These are phyloP conservation scores for Coriolopsis trogii DNA, from an alignment of 1,284 basidiomycete species.

Conservation along the genomic window DNA sequence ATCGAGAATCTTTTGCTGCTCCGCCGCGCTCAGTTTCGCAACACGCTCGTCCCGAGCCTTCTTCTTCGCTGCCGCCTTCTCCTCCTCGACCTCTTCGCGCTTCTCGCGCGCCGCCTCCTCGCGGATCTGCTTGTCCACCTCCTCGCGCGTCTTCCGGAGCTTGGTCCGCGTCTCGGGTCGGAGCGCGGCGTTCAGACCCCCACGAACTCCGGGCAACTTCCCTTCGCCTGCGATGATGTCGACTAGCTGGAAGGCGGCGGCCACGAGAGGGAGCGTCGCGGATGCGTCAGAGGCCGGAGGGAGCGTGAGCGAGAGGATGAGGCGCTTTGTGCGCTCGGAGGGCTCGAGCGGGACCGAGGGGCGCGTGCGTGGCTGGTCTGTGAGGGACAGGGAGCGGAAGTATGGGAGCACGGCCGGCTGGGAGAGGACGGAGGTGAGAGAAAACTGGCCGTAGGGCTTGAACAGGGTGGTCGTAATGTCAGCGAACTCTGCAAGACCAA, in stretches of 20 bases:
- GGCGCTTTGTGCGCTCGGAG: constrained; percentile 64
- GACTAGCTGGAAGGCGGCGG: constrained; percentile 72
- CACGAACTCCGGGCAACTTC: constrained; percentile 35
- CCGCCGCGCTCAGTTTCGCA: constrained; percentile 73
- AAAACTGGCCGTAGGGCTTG: constrained; percentile 59
- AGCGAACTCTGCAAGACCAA: constrained; percentile 59
- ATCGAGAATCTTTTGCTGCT: constrained; percentile 84
- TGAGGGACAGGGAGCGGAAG: constrained; percentile 81
- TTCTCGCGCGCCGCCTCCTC: constrained; percentile 73
- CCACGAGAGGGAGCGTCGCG: constrained; percentile 63
- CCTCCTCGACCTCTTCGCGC: constrained; percentile 73
- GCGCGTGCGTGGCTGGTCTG: constrained; percentile 79
- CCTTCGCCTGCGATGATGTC: constrained; percentile 60
- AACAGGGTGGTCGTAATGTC: constrained; percentile 81
- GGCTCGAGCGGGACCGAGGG: constrained; percentile 54
- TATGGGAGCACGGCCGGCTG: constrained; percentile 70
- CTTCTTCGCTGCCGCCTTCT: constrained; percentile 73
- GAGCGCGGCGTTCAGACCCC: constrained; percentile 41
- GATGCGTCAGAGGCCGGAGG: constrained; percentile 53
- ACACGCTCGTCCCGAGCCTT: constrained; percentile 70
- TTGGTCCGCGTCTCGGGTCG: constrained; percentile 83
- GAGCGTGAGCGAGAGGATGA: constrained; percentile 67
- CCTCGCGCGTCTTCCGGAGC: constrained; percentile 71
- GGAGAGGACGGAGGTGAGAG: constrained; percentile 60
- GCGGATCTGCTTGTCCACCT: constrained; percentile 66